Percentiles rank a stretch among this genome's conserved stretches.
Evolutionary conservation across 2,329 filamentous ascomycete genomes (phyloP).

Genomic region (Lasiodiplodia sp.): DNA sequence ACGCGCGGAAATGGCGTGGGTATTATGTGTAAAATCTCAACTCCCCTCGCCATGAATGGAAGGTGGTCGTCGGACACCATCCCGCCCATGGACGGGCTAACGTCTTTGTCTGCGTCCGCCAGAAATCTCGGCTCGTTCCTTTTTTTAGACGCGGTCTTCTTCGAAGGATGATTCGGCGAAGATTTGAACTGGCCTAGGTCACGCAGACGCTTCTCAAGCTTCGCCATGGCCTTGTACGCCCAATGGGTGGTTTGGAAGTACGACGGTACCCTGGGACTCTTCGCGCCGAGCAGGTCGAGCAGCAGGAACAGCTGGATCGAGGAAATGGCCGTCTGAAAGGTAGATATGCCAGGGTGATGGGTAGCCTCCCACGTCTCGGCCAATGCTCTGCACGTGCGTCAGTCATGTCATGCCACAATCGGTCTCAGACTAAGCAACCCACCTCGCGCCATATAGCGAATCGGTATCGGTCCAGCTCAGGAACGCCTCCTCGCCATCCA

Average conservation of each 20-base stretch:
- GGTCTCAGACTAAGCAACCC: slow-evolving; percentile 36
- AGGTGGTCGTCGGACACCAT: slow-evolving; percentile 85
- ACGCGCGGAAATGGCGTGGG: slow-evolving; percentile 80
- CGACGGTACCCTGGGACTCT: slow-evolving; percentile 75
- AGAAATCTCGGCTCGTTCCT: slow-evolving; percentile 64
- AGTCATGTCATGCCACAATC: neutral
- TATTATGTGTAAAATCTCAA: slow-evolving; percentile 89
- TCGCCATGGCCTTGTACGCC: slow-evolving; percentile 82
- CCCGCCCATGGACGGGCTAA: slow-evolving; percentile 58
- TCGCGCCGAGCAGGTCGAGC: slow-evolving; percentile 83
- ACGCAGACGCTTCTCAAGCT: slow-evolving; percentile 77
- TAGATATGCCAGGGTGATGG: slow-evolving; percentile 73
- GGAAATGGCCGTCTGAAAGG: slow-evolving; percentile 75
- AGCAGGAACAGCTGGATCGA: slow-evolving; percentile 89
- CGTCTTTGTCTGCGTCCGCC: slow-evolving; percentile 64
- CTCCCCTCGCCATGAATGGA: slow-evolving; percentile 86
- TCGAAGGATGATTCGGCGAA: slow-evolving; percentile 57
- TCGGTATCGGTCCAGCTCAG: slow-evolving; percentile 79
- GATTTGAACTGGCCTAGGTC: slow-evolving; percentile 71
- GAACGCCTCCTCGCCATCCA: slow-evolving; percentile 97
- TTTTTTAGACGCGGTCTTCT: slow-evolving; percentile 38
- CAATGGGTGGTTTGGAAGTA: slow-evolving; percentile 93
- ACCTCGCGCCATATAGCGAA: slow-evolving; percentile 88
- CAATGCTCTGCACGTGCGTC: slow-evolving; percentile 60
- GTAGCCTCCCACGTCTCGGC: slow-evolving; percentile 81